Percentiles rank a stretch among this genome's conserved stretches.
These are phyloP conservation scores for Lactifluus subvellereus DNA, from an alignment of 768 basidiomycete species.

Conservation along the genomic window DNA sequence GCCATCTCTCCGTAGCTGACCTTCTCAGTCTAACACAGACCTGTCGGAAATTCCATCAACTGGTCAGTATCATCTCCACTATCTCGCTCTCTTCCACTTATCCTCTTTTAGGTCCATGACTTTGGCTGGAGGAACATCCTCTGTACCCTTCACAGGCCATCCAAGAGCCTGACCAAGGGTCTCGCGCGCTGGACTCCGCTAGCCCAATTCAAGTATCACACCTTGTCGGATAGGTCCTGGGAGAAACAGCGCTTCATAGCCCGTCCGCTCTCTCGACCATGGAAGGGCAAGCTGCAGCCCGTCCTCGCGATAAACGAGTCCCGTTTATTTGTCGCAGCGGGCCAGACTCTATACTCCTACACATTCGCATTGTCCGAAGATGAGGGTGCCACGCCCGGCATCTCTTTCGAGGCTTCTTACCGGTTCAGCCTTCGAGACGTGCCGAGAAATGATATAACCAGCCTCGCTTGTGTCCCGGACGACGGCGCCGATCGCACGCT, in stretches of 20 bases:
- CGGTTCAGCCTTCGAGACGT: slow-evolving; percentile 34
- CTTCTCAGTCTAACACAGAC: slow-evolving; percentile 14
- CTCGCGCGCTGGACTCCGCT: slow-evolving; percentile 19
- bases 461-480: slow-evolving; percentile 45
- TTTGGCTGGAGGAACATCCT: slow-evolving; percentile 20
- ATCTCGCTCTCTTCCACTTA: not conserved
- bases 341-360: slow-evolving; percentile 27
- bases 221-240: slow-evolving; percentile 25
- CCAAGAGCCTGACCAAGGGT: slow-evolving; percentile 17
- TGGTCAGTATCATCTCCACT: slow-evolving; percentile 7
- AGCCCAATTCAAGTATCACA: slow-evolving; percentile 24
- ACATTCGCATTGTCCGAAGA: slow-evolving; percentile 18
- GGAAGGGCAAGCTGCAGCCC: slow-evolving; percentile 28
- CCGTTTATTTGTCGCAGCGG: slow-evolving; percentile 29
- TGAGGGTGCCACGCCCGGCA: slow-evolving; percentile 36
- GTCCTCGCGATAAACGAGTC: slow-evolving; percentile 25
- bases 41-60: slow-evolving; percentile 8
- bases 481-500: slow-evolving; percentile 40
- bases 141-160: slow-evolving; percentile 10
- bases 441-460: slow-evolving; percentile 47
- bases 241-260: slow-evolving; percentile 23
- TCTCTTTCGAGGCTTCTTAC: slow-evolving; percentile 44
- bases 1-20: slow-evolving; percentile 18
- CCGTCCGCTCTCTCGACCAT: slow-evolving; percentile 25
- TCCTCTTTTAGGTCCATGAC: slow-evolving; percentile 14